Evolutionary conservation across 352 stramenopile genomes (phyloP).

Genomic region (Phytophthora multivora): DNA sequence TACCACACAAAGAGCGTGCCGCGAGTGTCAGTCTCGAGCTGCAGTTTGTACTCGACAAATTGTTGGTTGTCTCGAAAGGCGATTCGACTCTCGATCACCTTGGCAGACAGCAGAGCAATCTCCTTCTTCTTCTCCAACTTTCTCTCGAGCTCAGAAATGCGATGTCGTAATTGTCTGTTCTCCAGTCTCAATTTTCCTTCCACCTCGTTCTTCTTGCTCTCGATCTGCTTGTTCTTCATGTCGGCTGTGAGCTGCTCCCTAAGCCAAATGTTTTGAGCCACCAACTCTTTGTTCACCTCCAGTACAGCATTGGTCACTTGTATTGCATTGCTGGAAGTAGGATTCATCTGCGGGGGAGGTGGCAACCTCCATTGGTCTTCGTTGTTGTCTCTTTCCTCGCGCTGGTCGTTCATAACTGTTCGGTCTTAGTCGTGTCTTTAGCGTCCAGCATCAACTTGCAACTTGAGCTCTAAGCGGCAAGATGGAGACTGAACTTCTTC

Average conservation of each 20-base stretch:
- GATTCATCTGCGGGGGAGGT: not conserved
- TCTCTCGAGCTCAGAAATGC: conserved; percentile 46
- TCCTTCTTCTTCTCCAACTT: conserved; percentile 57
- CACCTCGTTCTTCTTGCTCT: not conserved
- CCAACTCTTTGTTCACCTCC: conserved; percentile 54
- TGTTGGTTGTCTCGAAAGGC: conserved; percentile 52
- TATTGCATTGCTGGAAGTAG: conserved; percentile 11
- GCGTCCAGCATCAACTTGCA: not conserved
- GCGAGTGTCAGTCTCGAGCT: conserved; percentile 61
- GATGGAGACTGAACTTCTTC: conserved; percentile 12
- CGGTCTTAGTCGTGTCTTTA: not conserved
- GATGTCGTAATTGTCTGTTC: conserved; percentile 53
- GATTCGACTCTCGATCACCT: conserved; percentile 54
- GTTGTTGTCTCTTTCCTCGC: not conserved
- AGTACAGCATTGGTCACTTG: conserved; percentile 47
- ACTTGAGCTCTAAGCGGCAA: conserved; percentile 8
- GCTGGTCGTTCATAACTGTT: not conserved
- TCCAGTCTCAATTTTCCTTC: conserved; percentile 49
- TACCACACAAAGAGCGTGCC: conserved; percentile 61
- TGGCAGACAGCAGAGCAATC: conserved; percentile 46
- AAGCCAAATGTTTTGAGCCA: conserved; percentile 55
- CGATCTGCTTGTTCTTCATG: conserved; percentile 12
- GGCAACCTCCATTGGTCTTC: not conserved
- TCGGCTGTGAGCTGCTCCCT: conserved; percentile 43
- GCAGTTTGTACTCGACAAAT: conserved; percentile 64